Base-by-base conservation (phyloP, 1,284 basidiomycete genomes). In the Ceratobasidium sp. region DNA sequence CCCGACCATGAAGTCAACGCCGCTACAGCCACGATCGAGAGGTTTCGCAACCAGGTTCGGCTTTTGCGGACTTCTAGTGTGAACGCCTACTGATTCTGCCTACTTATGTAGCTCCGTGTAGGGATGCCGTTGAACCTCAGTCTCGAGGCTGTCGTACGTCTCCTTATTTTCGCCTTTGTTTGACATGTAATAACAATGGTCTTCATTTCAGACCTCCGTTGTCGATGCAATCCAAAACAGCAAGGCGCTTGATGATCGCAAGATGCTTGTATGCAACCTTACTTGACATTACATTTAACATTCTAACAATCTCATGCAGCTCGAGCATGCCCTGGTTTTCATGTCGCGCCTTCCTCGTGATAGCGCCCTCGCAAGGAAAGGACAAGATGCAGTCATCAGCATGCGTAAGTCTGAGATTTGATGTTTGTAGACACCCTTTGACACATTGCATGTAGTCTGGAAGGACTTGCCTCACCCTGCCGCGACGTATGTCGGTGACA, bases 381-480 rank as follows among this genome's bases (percentile, higher is more conserved):
- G 88, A 14, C 87, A 90, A 77, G 83, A 86, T 73, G 83, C 83
- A 69, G 85, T 88, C 66, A 82, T 93, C 47, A 59, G 70, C 69
- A 52, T 62, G 71, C 38, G 44, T 57, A 72, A 9, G 61, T 66
- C 16, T 64, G 13, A 14, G n/a, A 3, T 11, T 11, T 47, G 59
- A 35, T 16, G 41, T 58, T 57, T 23, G n/a, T 43, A 16, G 55
- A 41, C 75, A 26, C n/a, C n/a, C 43, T 30, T 57, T n/a, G 30
- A 61, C 52, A 52, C 72, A 23, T 38, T 73, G 28, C 26, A 3
- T 38, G 4, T 76, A 90, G 91, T 93, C 71, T 94, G 92, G 80
- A 88, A 90, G 77, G 92, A 95, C 76, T 84, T 94, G 41, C 81
- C 87, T 0, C 93, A 95, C 79, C 93, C 93, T 2, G 85, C 92